phyloP scores from a whole-genome alignment of 352 stramenopile species.

The Phytophthora fragariae region DNA sequence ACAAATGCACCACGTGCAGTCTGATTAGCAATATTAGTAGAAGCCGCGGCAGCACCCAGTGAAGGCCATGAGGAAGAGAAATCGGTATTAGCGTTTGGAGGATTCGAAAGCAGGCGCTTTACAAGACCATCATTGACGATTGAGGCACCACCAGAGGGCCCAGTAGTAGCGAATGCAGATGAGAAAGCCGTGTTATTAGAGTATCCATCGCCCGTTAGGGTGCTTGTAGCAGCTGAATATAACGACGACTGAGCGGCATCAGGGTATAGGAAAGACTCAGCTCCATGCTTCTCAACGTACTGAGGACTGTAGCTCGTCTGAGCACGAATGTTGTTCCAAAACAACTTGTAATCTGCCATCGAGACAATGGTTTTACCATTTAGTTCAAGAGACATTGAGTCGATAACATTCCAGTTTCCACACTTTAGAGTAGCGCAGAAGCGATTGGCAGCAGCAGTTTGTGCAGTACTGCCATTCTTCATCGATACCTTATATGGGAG shows the following conservation, averaged over 20 bases:
- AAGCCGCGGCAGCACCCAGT: background rate
- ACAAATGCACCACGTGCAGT: slow-evolving; percentile 11
- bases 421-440: slow-evolving; percentile 6
- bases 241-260: slow-evolving; percentile 1
- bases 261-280: slow-evolving; percentile 11
- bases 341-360: slow-evolving; percentile 18
- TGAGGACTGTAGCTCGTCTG: slow-evolving; percentile 4
- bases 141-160: background rate
- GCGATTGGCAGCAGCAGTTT: slow-evolving; percentile 4
- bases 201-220: slow-evolving; percentile 13
- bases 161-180: background rate
- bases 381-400: slow-evolving; percentile 5
- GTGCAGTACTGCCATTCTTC: slow-evolving; percentile 12
- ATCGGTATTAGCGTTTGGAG: background rate
- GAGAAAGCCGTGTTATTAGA: slow-evolving; percentile 4
- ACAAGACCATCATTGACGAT: slow-evolving; percentile 15
- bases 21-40: slow-evolving; percentile 18
- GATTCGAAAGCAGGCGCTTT: slow-evolving; percentile 11
- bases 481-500: slow-evolving; percentile 13
- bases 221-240: background rate
- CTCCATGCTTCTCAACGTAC: slow-evolving; percentile 25
- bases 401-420: slow-evolving; percentile 22
- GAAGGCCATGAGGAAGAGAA: slow-evolving; percentile 3
- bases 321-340: slow-evolving; percentile 20
- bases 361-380: background rate